Evolutionary conservation across 139 green algal genomes (phyloP).

Genomic region (Micromonas pusilla): DNA sequence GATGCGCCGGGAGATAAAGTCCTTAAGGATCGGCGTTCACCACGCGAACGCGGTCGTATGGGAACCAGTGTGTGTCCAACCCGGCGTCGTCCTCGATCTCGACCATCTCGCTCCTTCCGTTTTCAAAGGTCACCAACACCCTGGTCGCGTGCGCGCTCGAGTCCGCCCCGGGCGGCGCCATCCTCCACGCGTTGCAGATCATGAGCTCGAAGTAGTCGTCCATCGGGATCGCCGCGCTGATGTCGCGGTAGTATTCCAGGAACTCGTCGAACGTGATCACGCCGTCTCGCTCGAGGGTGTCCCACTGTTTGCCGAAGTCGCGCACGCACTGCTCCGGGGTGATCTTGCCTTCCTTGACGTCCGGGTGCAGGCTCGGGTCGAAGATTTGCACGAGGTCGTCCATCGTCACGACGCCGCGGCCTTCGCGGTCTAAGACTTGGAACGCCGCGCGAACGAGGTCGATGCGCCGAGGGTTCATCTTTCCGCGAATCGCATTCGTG

Average conservation of each 20-base stretch:
- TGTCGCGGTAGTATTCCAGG: constrained; percentile 42
- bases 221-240: constrained; percentile 43
- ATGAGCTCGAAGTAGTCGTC: constrained; percentile 61
- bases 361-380: constrained; percentile 42
- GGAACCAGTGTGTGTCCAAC: too few species aligned
- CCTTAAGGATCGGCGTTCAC: too few species aligned
- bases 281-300: constrained; percentile 39
- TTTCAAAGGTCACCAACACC: constrained; percentile 46
- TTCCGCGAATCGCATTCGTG: constrained; percentile 40
- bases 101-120: constrained; percentile 42
- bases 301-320: constrained; percentile 47
- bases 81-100: constrained; percentile 48
- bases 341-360: constrained; percentile 43
- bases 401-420: constrained; percentile 40
- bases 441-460: constrained; percentile 45
- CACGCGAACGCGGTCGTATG: too few species aligned
- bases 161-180: constrained; percentile 48
- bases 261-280: constrained; percentile 49
- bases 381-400: constrained; percentile 43
- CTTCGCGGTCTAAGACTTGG: constrained; percentile 42
- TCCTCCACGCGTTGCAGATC: constrained; percentile 47
- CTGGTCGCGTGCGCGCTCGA: constrained; percentile 47
- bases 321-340: constrained; percentile 39
- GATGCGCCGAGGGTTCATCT: constrained; percentile 41
- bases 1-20: too few species aligned